Conservation (phyloP, 164 flowering plant species). For the Platanus orientalis region DNA sequence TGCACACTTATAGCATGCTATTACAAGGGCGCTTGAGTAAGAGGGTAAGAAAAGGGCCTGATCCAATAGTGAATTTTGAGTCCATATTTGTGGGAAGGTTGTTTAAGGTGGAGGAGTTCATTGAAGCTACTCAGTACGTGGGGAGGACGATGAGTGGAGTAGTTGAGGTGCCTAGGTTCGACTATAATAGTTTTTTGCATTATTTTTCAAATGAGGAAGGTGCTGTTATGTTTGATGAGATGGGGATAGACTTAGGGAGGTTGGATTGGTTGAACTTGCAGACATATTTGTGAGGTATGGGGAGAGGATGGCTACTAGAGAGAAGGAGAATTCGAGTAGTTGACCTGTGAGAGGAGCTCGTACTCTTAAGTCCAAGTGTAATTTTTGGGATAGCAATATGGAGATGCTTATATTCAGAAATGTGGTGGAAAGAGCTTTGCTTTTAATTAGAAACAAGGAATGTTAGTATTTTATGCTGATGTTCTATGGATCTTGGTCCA, state of each 20-base stretch:
- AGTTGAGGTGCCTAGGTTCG: slow-evolving; percentile 78
- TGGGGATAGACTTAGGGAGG: slow-evolving; percentile 71
- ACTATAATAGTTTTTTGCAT: slow-evolving; percentile 78
- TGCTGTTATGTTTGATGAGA: slow-evolving; percentile 66
- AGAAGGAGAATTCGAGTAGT: slow-evolving; percentile 40
- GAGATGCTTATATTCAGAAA: too few relatives aligned
- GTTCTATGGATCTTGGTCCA: too few relatives aligned
- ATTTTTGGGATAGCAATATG: too few relatives aligned
- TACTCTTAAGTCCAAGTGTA: too few relatives aligned
- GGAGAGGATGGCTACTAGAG: slow-evolving; percentile 80
- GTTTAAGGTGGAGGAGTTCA: slow-evolving; percentile 65
- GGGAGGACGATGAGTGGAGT: slow-evolving; percentile 65
- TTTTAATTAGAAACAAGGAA: too few relatives aligned
- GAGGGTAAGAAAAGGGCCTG: slow-evolving; percentile 77
- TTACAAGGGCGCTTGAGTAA: slow-evolving; percentile 90
- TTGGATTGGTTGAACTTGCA: slow-evolving; percentile 76
- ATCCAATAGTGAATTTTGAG: slow-evolving; percentile 75
- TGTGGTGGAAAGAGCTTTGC: too few relatives aligned
- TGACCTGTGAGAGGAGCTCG: too few relatives aligned
- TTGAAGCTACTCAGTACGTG: slow-evolving; percentile 75
- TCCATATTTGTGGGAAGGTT: slow-evolving; percentile 88
- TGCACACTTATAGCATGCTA: slow-evolving; percentile 91
- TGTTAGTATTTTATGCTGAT: too few relatives aligned
- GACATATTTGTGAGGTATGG: slow-evolving; percentile 81
- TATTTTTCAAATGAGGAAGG: slow-evolving; percentile 84